Base-by-base conservation (phyloP, 768 basidiomycete genomes). In the Boletellus ananiceps region DNA sequence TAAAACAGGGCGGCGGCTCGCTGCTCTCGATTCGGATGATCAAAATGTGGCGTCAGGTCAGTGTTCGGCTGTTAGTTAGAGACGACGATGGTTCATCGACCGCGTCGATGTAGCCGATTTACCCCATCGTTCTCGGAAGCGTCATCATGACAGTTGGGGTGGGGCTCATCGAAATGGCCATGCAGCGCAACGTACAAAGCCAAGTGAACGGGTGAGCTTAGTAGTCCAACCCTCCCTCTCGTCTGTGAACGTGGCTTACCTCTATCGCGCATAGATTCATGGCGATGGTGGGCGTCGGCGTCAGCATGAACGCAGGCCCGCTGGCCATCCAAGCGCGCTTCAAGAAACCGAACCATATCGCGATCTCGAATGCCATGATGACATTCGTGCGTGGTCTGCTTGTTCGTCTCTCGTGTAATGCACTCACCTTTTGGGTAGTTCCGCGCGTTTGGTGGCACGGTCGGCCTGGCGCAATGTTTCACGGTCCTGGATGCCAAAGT, bases 381-480 rank as follows among this genome's bases (percentile, higher is more conserved):
- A 62, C 76, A 44, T 80, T 79, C 57, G 76, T 77, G 49, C 49
- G 76, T 71, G 29, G 4, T 1, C 11, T 23, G 4, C 18, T 6
- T 4, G 0, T 3, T 2, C 2, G 2, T 31, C 2, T 15, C n/a
- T 25, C 18, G 6, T 25, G 23, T n/a, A 15, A 0, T 0, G 9
- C 40, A 18, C 40, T 49, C 37, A 44, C 4, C 12, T 5, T 15
- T 8, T 29, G 5, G 14, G 16, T 53, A 79, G 76, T 75, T 74
- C 64, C 70, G 74, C 14, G 61, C 73, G 1, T 62, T 78, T 34
- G 79, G 79, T n/a, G 79, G 79, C 8, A 79, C 77, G 0, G 58
- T 78, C 34, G 78, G 79, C 19, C 71, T 80, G 34, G 77, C 79
- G 0, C 79, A 80, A 53, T 78, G 77, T 44, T 69, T 71, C 36